Percentiles rank a stretch among this genome's conserved stretches.
Conservation (phyloP, 2,329 filamentous ascomycete species). For the Xylaria sp. region DNA sequence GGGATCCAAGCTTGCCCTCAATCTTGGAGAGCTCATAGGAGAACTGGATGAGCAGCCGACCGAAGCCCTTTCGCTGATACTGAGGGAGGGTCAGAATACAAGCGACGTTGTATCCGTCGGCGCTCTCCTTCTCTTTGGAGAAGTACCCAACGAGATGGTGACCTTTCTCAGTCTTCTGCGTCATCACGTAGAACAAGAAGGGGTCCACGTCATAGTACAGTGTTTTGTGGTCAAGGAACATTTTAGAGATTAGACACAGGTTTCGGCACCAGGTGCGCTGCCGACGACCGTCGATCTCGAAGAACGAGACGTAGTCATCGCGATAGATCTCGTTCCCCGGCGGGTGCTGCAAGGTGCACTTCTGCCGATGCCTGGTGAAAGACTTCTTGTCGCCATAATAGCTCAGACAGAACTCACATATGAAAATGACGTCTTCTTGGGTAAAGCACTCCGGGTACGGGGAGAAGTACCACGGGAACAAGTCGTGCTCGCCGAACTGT, state of each 20-base stretch:
- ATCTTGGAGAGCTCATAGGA: constrained; percentile 97
- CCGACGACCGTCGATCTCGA: constrained; percentile 93
- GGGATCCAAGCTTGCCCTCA: constrained; percentile 93
- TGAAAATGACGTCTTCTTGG: constrained; percentile 89
- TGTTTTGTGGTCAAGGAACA: constrained; percentile 96
- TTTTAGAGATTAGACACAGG: constrained; percentile 90
- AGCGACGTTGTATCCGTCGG: constrained; percentile 96
- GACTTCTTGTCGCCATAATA: constrained; percentile 88
- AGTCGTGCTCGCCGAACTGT: constrained; percentile 90
- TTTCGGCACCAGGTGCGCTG: constrained; percentile 98
- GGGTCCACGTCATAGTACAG: constrained; percentile 99
- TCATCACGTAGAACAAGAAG: constrained; percentile 99
- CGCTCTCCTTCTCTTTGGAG: constrained; percentile 97
- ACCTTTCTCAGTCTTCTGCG: constrained; percentile 85
- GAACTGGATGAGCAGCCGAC: constrained; percentile 93
- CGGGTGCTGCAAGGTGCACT: constrained; percentile 91
- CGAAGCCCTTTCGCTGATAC: constrained; percentile 94
- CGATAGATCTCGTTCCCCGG: constrained; percentile 99
- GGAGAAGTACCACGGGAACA: constrained; percentile 99
- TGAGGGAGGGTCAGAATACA: constrained; percentile 97
- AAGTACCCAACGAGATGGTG: constrained; percentile 99
- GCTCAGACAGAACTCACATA: constrained; percentile 95
- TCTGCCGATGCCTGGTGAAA: constrained; percentile 85
- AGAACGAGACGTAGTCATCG: constrained; percentile 93
- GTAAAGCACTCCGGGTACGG: constrained; percentile 92